Percentiles rank a stretch among this genome's conserved stretches.
Evolutionary conservation across 176 grass and related monocot genomes (phyloP).

Genomic region (Poa pratensis): DNA sequence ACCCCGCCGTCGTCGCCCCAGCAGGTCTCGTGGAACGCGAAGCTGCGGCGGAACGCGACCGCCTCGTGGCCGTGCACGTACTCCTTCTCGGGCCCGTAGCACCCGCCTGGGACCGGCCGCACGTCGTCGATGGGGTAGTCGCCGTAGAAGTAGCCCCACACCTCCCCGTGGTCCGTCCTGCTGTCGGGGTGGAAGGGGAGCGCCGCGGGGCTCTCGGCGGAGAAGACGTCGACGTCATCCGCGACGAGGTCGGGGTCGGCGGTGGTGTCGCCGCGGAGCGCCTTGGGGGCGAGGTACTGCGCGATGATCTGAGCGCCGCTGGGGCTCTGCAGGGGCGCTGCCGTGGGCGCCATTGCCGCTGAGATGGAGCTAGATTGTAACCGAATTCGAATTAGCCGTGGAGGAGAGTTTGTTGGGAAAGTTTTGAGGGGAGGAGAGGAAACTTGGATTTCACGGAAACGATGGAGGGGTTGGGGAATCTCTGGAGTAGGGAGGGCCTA

Average conservation of each 20-base stretch:
- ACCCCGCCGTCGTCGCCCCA: neutral
- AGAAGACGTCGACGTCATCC: conserved; percentile 7
- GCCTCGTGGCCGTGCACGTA: neutral
- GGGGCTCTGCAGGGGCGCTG: neutral
- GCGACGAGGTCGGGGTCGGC: neutral
- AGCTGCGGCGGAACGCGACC: conserved; percentile 13
- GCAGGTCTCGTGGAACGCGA: neutral
- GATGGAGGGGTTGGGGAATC: no score
- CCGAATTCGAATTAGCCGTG: neutral
- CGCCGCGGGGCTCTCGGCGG: neutral
- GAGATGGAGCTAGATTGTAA: neutral
- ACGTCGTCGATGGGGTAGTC: neutral
- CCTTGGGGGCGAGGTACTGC: conserved; percentile 9
- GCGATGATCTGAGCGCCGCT: neutral
- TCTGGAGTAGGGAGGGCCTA: no score
- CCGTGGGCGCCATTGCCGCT: neutral
- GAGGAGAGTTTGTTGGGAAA: neutral
- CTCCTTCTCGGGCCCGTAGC: neutral
- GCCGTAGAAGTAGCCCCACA: conserved; percentile 12
- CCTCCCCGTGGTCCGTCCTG: neutral
- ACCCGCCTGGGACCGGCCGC: neutral
- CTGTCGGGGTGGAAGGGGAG: neutral
- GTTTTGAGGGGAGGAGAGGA: neutral
- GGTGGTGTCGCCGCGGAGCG: conserved; percentile 6
- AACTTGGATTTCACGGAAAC: no score